Evolutionary conservation across 2,329 filamentous ascomycete genomes (phyloP), one percentile per base, ranked within the genome.

Genomic region (Teratosphaeria nubilosa): DNA sequence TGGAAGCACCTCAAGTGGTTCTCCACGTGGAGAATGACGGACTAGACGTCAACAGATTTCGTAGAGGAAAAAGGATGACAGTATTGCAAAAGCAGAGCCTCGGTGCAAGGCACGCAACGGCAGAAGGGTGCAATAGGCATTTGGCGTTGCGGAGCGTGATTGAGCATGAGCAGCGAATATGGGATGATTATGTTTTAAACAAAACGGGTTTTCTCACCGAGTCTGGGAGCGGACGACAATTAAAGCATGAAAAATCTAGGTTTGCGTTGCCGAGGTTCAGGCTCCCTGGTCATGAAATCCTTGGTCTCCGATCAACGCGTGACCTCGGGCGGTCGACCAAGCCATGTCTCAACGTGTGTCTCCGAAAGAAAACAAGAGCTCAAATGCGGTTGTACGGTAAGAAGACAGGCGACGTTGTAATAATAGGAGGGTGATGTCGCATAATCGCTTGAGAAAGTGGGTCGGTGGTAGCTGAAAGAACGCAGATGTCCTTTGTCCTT

Each of bases 1-100:
- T 99, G 92, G 82, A 82, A 79, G 67, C 91, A 97, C 77, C 80
- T 99, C 77, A 95, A 90, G 79, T 99, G 94, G 94, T 88, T 96
- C 66, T 82, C 86, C 64, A 84, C 77, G 64, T 99, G 92, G 92
- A 86, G 84, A 70, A 87, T 96, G 68, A 84, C 86, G 51, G 90
- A 94, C 50, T 56, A 58, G 37, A 51, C 20, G 51, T 22, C 13
- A n/a, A 48, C 41, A 48, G 41, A 48, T 20, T 48, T 48, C 9
- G 16, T n/a, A 22, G 41, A 20, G 41, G 16, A 22, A 48, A 11
- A 20, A 48, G 20, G 20, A 48, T 48, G 41, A 48, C 41, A 48
- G 41, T 20, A 48, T 20, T 22, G 41, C 41, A 48, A 22, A 20
- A 48, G 41, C 41, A 48, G 41, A 22, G 20, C 41, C n/a, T 48